Percentiles rank a stretch among this genome's conserved stretches.
phyloP scores from a whole-genome alignment of 2,329 filamentous ascomycete genomes.

The Rutstroemia sydowiana region DNA sequence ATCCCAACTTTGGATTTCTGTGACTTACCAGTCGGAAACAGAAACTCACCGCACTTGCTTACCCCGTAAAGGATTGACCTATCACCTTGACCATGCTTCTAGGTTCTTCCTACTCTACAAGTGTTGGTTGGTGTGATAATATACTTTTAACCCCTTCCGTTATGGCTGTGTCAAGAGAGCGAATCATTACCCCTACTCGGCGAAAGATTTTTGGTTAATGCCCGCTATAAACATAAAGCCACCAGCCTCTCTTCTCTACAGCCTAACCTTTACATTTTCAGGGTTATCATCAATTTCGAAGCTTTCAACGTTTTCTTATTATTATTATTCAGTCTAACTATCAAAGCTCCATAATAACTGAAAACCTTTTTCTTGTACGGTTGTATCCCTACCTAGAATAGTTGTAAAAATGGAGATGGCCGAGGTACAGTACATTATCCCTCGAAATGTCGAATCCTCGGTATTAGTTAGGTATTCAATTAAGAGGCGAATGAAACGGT shows the following conservation, averaged over 20 bases:
- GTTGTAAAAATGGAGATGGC: no score
- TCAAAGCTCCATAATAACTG: no score
- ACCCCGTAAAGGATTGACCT: neutral
- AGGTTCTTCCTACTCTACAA: no score
- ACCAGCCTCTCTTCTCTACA: conserved; percentile 7
- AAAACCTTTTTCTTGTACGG: no score
- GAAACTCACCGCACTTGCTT: neutral
- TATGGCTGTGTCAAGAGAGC: neutral
- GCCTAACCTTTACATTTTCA: neutral
- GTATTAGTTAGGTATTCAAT: no score
- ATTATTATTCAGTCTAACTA: no score
- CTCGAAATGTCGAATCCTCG: no score
- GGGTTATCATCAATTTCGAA: neutral
- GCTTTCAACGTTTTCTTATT: no score
- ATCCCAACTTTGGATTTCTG: neutral
- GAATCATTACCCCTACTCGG: conserved; percentile 1
- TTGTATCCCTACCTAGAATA: no score
- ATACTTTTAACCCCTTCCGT: neutral
- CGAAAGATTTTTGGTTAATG: neutral
- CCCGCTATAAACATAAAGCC: conserved; percentile 6
- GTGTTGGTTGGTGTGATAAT: no score
- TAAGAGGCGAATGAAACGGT: no score
- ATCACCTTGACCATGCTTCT: neutral
- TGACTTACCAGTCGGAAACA: neutral
- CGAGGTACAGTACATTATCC: no score